phyloP scores from a whole-genome alignment of 169 alveolate genomes.

The Plasmodium sp. region DNA sequence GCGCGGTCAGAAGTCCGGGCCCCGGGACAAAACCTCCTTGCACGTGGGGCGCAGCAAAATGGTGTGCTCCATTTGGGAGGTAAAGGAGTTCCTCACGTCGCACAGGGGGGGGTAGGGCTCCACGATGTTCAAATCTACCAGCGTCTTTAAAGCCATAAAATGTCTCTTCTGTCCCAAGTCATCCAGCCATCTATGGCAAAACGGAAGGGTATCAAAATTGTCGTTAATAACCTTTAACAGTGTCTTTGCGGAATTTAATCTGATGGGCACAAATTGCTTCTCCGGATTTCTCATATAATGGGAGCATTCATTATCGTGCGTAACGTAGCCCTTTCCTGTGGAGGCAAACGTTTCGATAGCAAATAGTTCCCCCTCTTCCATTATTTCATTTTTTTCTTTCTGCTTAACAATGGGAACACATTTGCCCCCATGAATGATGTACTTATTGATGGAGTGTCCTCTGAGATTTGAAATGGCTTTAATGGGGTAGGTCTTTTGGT shows the following conservation, averaged over 20 bases:
- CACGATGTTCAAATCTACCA: conserved; percentile 97
- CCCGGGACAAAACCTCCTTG: conserved; percentile 98
- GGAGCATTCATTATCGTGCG: conserved; percentile 93
- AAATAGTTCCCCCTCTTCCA: conserved; percentile 99
- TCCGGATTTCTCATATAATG: conserved; percentile 98
- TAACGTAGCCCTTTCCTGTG: conserved; percentile 96
- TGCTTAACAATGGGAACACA: conserved; percentile 98
- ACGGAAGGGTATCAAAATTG: conserved; percentile 98
- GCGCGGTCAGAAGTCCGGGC: conserved; percentile 95
- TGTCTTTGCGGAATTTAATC: conserved; percentile 94
- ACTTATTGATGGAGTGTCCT: conserved; percentile 98
- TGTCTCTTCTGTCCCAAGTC: conserved; percentile 96
- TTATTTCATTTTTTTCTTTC: conserved; percentile 90
- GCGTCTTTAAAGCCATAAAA: conserved; percentile 93
- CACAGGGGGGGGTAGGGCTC: conserved; percentile 99
- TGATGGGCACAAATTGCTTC: conserved; percentile 90
- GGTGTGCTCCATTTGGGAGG: conserved; percentile 99
- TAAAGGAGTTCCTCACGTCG: conserved; percentile 96
- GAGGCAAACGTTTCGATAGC: conserved; percentile 99
- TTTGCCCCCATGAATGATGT: conserved; percentile 98
- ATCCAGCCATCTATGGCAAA: conserved; percentile 99
- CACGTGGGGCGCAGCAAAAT: conserved; percentile 97
- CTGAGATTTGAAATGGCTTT: conserved; percentile 97
- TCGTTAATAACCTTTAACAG: conserved; percentile 93
- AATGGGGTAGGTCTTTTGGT: conserved; percentile 93